Evolutionary conservation across 2,329 filamentous ascomycete species (phyloP).

Genomic region (Leptographium wingfieldii): DNA sequence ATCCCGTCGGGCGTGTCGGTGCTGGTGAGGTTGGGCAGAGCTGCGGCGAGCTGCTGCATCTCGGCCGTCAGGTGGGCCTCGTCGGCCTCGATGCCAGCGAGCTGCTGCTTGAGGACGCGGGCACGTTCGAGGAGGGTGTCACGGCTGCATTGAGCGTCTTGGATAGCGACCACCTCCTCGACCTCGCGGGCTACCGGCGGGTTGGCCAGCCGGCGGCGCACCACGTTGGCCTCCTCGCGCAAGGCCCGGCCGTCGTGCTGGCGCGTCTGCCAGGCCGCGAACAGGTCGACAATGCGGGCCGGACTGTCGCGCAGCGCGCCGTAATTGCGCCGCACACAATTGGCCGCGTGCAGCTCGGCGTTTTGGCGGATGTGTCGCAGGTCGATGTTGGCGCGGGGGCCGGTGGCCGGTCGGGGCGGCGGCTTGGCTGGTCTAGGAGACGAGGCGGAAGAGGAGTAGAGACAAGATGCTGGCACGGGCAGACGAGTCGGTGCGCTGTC

Average conservation of each 20-base stretch:
- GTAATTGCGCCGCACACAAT: conserved; percentile 81
- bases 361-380: conserved; percentile 85
- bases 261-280: conserved; percentile 44
- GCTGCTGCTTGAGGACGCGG: conserved; percentile 47
- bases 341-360: conserved; percentile 65
- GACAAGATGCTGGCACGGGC: background rate
- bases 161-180: conserved; percentile 19
- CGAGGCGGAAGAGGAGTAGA: background rate
- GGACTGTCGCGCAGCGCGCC: conserved; percentile 40
- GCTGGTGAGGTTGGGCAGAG: conserved; percentile 79
- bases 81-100: conserved; percentile 46
- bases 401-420: conserved; percentile 32
- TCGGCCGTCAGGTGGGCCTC: conserved; percentile 49
- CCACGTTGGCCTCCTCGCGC: conserved; percentile 52
- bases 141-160: conserved; percentile 18
- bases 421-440: background rate
- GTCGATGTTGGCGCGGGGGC: conserved; percentile 69
- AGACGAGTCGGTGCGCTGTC: background rate
- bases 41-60: conserved; percentile 62
- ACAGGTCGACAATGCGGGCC: conserved; percentile 40
- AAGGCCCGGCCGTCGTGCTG: conserved; percentile 48
- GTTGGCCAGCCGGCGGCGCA: conserved; percentile 46
- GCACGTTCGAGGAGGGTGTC: conserved; percentile 51
- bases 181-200: conserved; percentile 33
- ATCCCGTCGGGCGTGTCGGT: conserved; percentile 56